Base-by-base conservation (phyloP, 495 filamentous ascomycete genomes). In the Daldinia grandis region DNA sequence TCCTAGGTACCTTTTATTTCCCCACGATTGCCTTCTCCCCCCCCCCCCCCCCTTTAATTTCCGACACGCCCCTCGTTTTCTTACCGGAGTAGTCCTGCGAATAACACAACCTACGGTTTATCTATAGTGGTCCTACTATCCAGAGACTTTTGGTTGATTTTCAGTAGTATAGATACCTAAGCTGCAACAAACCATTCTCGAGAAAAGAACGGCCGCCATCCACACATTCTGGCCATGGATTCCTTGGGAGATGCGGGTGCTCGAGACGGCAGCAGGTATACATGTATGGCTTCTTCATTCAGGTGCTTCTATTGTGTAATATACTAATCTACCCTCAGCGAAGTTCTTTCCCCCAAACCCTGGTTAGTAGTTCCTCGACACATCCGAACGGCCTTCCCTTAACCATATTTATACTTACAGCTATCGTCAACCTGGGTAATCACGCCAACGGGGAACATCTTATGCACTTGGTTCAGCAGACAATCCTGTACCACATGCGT, bases 271-370 rank as follows among this genome's bases (percentile, higher is more conserved):
- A n/a, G 17, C 9, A 47, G 35, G 27, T 50, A 64, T 14, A 49
- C 44, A 4, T 65, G 68, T 70, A 42, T 40, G 68, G 10, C 12
- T 10, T 44, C 21, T 10, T 24, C 4, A 47, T 12, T 24, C 35
- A 35, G 30, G 8, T 4, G 4, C 1, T 7, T 24, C 3, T 15
- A 28, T 50, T 38, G 4, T 14, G 1, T 28, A 21, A 28, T 28
- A 33, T 65, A 24, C 57, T 70, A 50, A 70, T 56, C 15, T n/a
- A n/a, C n/a, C 15, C 15, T 25, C 3, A 70, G 68, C 68, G 0
- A 50, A 57, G 38, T 62, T 56, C 40, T 65, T 70, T 25, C 61
- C 61, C 24, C 38, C 61, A 0, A 27, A 30, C 14, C 7, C 25
- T 6, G 35, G 68, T 70, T 50, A 57, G 62, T 21, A 1, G 27